Percentiles rank a stretch among this genome's conserved stretches.
Conservation (phyloP, 495 filamentous ascomycete species). For the Podospora pseudoanserina region DNA sequence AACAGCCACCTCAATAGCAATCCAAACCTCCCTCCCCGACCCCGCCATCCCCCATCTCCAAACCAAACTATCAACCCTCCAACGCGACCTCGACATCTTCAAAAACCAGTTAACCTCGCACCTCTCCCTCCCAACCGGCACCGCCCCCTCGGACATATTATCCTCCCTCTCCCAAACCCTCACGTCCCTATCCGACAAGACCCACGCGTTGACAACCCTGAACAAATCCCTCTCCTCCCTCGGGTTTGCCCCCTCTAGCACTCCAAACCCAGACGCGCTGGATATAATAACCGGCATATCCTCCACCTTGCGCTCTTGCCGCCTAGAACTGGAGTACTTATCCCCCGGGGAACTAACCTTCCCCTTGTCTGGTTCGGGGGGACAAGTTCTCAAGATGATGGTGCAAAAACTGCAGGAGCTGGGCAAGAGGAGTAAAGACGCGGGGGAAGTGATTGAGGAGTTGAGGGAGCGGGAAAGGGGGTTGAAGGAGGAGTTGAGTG, state of each 20-base stretch:
- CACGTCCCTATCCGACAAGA: conserved; percentile 40
- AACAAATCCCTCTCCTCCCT: conserved; percentile 33
- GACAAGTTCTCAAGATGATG: background rate
- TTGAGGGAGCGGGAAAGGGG: no score
- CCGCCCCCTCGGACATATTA: conserved; percentile 23
- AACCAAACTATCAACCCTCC: background rate
- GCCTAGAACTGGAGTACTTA: conserved; percentile 63
- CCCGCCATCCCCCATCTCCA: background rate
- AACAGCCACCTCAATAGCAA: background rate
- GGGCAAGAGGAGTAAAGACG: conserved; percentile 35
- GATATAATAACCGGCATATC: conserved; percentile 53
- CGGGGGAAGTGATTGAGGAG: no score
- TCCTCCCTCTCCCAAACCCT: background rate
- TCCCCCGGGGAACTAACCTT: conserved; percentile 58
- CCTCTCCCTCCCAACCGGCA: conserved; percentile 29
- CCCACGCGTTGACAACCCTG: conserved; percentile 36
- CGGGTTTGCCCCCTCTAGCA: conserved; percentile 51
- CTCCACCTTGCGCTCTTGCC: conserved; percentile 57
- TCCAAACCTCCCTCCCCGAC: background rate
- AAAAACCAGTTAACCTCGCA: conserved; percentile 34
- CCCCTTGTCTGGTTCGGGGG: conserved; percentile 38
- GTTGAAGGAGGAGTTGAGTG: background rate
- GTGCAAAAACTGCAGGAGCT: conserved; percentile 46
- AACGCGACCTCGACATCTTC: background rate
- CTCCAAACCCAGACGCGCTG: conserved; percentile 19